Evolutionary conservation across 805 yeast genomes (phyloP).

Genomic region (Lachancea cidri): DNA sequence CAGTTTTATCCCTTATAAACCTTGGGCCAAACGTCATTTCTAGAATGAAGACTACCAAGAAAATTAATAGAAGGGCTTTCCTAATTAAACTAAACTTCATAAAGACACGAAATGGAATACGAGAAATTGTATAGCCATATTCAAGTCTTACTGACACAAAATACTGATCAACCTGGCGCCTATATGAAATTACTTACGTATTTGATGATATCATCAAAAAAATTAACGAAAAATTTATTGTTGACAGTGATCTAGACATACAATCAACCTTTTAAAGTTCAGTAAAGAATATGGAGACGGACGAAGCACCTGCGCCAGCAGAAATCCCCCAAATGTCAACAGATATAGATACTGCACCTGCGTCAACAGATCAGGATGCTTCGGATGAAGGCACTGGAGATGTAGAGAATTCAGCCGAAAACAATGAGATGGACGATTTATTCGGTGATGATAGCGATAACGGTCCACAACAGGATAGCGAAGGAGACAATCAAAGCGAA

Average conservation of each 20-base stretch:
- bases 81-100: neutral
- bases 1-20: neutral
- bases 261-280: neutral
- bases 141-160: neutral
- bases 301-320: neutral
- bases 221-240: neutral
- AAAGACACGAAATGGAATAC: too few relatives aligned
- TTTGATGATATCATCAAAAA: neutral
- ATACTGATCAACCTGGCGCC: neutral
- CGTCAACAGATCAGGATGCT: neutral
- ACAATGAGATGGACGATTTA: slow-evolving; percentile 39
- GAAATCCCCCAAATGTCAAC: neutral
- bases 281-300: neutral
- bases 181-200: neutral
- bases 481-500: slow-evolving; percentile 19
- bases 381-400: slow-evolving; percentile 4
- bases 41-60: slow-evolving; percentile 1
- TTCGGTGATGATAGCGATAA: slow-evolving; percentile 37
- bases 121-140: neutral
- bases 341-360: neutral
- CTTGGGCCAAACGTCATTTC: slow-evolving; percentile 4
- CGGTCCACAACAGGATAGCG: slow-evolving; percentile 18
- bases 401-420: slow-evolving; percentile 19
- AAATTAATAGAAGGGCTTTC: neutral
- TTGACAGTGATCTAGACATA: neutral